Conservation (phyloP, 345 rosid species). For the Boechera retrofracta region DNA sequence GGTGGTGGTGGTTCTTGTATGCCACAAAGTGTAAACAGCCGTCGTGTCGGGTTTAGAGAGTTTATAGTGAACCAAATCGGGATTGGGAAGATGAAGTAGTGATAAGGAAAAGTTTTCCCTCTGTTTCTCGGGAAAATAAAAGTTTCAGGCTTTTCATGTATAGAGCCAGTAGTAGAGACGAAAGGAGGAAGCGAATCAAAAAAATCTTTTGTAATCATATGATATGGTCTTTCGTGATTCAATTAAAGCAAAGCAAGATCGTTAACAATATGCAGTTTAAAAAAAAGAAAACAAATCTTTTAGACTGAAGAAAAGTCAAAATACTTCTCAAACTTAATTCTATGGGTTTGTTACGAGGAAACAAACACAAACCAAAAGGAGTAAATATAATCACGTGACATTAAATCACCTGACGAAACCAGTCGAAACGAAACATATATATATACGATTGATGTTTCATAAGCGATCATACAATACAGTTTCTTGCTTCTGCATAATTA, state of each 20-base stretch:
- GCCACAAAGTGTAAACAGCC: constrained; percentile 53
- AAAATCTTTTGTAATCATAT: no score
- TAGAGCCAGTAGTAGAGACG: constrained; percentile 43
- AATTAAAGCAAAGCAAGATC: not conserved
- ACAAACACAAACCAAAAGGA: constrained; percentile 18
- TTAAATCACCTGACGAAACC: constrained; percentile 1
- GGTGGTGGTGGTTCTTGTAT: constrained; percentile 54
- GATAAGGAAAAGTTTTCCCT: constrained; percentile 26
- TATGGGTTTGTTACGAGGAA: constrained; percentile 27
- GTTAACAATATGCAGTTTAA: not conserved
- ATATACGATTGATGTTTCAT: constrained; percentile 24
- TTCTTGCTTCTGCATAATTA: constrained; percentile 12
- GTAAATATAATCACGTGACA: constrained; percentile 29
- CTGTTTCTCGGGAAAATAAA: constrained; percentile 52
- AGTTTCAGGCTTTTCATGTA: constrained; percentile 60
- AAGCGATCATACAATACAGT: constrained; percentile 8
- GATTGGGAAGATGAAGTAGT: constrained; percentile 58
- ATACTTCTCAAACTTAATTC: constrained; percentile 6
- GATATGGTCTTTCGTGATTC: not conserved
- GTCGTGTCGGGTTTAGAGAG: constrained; percentile 69
- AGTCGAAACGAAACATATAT: constrained; percentile 10
- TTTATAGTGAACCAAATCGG: constrained; percentile 62
- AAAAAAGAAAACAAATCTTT: no score
- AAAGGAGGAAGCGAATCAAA: no score
- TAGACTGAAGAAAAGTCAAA: not conserved